Evolutionary conservation across 352 stramenopile species (phyloP).

Genomic region (Pythium myriotylum): DNA sequence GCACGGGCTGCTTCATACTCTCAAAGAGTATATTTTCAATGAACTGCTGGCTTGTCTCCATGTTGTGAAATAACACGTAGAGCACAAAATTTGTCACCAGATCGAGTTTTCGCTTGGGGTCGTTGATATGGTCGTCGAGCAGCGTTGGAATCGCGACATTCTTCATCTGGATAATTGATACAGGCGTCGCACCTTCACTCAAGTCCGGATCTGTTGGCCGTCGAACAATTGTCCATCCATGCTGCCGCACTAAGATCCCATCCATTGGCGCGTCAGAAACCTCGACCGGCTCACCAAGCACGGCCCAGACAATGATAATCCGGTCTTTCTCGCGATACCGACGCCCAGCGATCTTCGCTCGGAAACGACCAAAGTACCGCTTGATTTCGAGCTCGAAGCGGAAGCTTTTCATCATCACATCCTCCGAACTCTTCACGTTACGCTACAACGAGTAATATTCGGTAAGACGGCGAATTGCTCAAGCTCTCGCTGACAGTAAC

Average conservation of each 20-base stretch:
- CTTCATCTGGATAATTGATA: conserved; percentile 16
- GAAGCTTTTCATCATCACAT: conserved; percentile 17
- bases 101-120: conserved; percentile 19
- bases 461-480: too few species aligned
- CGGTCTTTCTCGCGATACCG: conserved; percentile 13
- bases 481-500: neutral
- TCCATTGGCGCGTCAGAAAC: conserved; percentile 17
- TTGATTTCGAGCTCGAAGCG: conserved; percentile 23
- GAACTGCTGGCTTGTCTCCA: conserved; percentile 15
- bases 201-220: neutral
- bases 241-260: conserved; percentile 14
- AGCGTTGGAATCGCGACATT: conserved; percentile 11
- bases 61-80: conserved; percentile 7
- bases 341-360: conserved; percentile 14
- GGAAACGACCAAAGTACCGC: conserved; percentile 10
- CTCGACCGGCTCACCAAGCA: conserved; percentile 12
- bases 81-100: conserved; percentile 14
- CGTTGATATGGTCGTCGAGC: conserved; percentile 11
- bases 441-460: neutral
- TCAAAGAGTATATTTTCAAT: conserved; percentile 20
- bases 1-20: neutral
- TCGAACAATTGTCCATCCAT: conserved; percentile 15
- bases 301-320: conserved; percentile 16
- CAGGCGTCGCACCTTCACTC: neutral
- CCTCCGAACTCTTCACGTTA: neutral